Evolutionary conservation across 208 protist genomes (phyloP), one percentile per base, ranked within the genome.

Genomic region (Naegleria fowleri): DNA sequence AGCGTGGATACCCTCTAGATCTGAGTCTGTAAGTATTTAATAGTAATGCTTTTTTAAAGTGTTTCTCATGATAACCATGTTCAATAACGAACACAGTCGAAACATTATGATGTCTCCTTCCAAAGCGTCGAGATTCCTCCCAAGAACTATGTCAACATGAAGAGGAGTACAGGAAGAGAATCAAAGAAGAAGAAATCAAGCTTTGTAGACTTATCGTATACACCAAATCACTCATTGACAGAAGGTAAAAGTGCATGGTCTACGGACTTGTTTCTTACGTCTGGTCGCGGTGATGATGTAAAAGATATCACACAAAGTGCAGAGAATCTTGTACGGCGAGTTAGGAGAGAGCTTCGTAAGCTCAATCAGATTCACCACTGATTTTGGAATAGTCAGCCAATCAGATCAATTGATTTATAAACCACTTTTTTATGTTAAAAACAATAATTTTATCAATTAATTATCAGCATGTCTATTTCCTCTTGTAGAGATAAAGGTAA

Each of bases 401-500:
- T n/a, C n/a, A n/a, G n/a, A n/a, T n/a, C n/a, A n/a, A n/a, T n/a
- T n/a, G n/a, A n/a, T n/a, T n/a, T n/a, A n/a, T n/a, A n/a, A n/a
- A n/a, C n/a, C n/a, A n/a, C n/a, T n/a, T n/a, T n/a, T n/a, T n/a
- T n/a, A n/a, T n/a, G n/a, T n/a, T n/a, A n/a, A n/a, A n/a, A n/a
- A n/a, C n/a, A n/a, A n/a, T n/a, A n/a, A n/a, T n/a, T n/a, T n/a
- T n/a, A n/a, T n/a, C n/a, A n/a, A n/a, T n/a, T n/a, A n/a, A n/a
- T n/a, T n/a, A n/a, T n/a, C n/a, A n/a, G n/a, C 9, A 9, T 36
- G 6, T 36, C 19, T 79, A 36, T n/a, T 92, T 83, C 83, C 96
- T 94, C 83, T 95, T 93, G 76, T 95, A 98, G 89, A 99, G 96
- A 92, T 99, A 99, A 67, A 98, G 55, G 48, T 96, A 97, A 3